Evolutionary conservation across 495 filamentous ascomycete species (phyloP), one percentile per base, ranked within the genome.

Genomic region (Aspergillus affinis): DNA sequence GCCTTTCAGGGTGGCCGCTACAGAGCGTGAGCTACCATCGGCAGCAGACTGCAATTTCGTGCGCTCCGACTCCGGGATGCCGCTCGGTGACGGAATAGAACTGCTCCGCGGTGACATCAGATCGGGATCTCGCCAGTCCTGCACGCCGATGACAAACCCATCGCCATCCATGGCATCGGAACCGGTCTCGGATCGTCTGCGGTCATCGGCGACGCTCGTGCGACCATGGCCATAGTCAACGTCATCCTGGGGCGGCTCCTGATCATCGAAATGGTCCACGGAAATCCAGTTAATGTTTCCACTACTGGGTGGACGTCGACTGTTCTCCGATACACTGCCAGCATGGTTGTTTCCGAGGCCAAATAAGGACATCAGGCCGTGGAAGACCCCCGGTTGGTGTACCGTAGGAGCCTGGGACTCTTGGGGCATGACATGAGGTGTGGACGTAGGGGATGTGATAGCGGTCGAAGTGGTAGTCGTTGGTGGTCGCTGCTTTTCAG

Each of bases 91-190:
- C 60, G 57, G 56, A 36, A 71, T 61, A 8, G 65, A 61, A 20
- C 71, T 75, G 53, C 60, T 68, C 48, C 74, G 75, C 10, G 73
- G 60, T 30, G 71, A 68, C 50, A 91, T 81, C 18, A 95, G 76
- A 67, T 95, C 91, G 4, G 90, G 89, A 67, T 96, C 92, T 57
- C 91, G 86, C 92, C 92, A 96, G 64, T 96, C 92, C 61, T 96
- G 91, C 13, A 95, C 87, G 3, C 92, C 92, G 69, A 95, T 96
- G n/a, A 90, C 84, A 71, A 95, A 96, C 55, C 83, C 86, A 73
- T 93, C 90, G 8, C 75, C 79, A 47, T 80, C 70, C 30, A 63
- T 69, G 45, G 57, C 55, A 30, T 66, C 67, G 15, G 65, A 49
- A 19, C 58, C 51, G 13, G 69, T 54, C 8, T 67, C 65, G 12